Evolutionary conservation across 2,329 filamentous ascomycete species (phyloP).

Genomic region (Cucurbitaria berberidis): DNA sequence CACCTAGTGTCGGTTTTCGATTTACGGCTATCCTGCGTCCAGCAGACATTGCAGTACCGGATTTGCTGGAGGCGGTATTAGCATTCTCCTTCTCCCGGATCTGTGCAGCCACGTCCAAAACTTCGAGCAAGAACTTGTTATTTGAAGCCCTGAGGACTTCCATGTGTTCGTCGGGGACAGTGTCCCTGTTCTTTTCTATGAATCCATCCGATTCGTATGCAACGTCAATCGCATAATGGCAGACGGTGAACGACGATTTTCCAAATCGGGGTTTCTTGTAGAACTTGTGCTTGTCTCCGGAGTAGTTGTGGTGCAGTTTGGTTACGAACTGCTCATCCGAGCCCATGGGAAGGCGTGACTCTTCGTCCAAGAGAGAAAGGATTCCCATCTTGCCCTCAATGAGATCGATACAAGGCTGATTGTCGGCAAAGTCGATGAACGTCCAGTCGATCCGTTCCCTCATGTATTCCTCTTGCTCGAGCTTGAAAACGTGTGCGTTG

Average conservation of each 20-base stretch:
- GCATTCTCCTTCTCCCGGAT: slow-evolving; percentile 86
- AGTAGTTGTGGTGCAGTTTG: slow-evolving; percentile 94
- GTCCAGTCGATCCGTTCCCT: slow-evolving; percentile 98
- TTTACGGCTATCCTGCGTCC: slow-evolving; percentile 91
- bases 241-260: slow-evolving; percentile 96
- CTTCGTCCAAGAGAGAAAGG: slow-evolving; percentile 89
- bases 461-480: slow-evolving; percentile 97
- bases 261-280: slow-evolving; percentile 99
- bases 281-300: slow-evolving; percentile 88
- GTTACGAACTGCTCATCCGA: slow-evolving; percentile 96
- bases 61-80: slow-evolving; percentile 71
- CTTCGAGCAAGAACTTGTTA: slow-evolving; percentile 83
- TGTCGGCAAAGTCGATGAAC: slow-evolving; percentile 99
- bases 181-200: slow-evolving; percentile 99
- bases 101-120: slow-evolving; percentile 82
- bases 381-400: slow-evolving; percentile 98
- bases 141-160: slow-evolving; percentile 84
- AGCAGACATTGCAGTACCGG: slow-evolving; percentile 64
- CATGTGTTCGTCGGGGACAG: slow-evolving; percentile 97
- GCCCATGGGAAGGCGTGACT: slow-evolving; percentile 95
- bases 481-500: slow-evolving; percentile 98
- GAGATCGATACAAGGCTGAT: slow-evolving; percentile 97
- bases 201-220: slow-evolving; percentile 99
- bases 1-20: slow-evolving; percentile 94
- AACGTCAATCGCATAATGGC: slow-evolving; percentile 96